Percentiles rank a stretch among this genome's conserved stretches.
phyloP scores from a whole-genome alignment of 2,329 filamentous ascomycete genomes.

The Neopestalotiopsis rosae region DNA sequence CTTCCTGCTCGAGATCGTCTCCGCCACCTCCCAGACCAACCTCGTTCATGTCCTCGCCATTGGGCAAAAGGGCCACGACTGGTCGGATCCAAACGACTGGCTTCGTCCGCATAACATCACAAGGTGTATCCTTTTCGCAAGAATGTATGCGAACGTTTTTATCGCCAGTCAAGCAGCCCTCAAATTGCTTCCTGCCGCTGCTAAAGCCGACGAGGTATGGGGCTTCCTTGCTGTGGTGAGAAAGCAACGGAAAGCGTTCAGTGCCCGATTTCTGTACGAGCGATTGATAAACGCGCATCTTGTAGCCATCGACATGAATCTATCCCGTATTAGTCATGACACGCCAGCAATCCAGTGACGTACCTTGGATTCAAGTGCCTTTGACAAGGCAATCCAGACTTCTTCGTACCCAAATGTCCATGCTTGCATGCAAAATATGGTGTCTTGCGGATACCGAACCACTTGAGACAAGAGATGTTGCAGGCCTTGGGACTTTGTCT shows the following conservation, averaged over 20 bases:
- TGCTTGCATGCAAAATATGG: slow-evolving; percentile 81
- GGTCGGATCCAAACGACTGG: slow-evolving; percentile 78
- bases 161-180: slow-evolving; percentile 74
- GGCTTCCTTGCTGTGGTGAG: slow-evolving; percentile 61
- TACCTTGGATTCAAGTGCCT: slow-evolving; percentile 69
- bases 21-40: slow-evolving; percentile 79
- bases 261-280: slow-evolving; percentile 54
- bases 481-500: slow-evolving; percentile 76
- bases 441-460: slow-evolving; percentile 70
- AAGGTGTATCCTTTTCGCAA: slow-evolving; percentile 77
- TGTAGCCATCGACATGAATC: slow-evolving; percentile 86
- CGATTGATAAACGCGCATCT: slow-evolving; percentile 72
- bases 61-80: slow-evolving; percentile 68
- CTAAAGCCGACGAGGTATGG: slow-evolving; percentile 74
- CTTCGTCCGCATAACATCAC: slow-evolving; percentile 49
- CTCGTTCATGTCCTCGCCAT: slow-evolving; percentile 72
- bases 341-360: too few relatives aligned
- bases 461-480: slow-evolving; percentile 75
- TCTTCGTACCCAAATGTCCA: slow-evolving; percentile 97
- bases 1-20: slow-evolving; percentile 72
- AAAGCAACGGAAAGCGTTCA: slow-evolving; percentile 43
- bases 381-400: slow-evolving; percentile 83
- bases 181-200: slow-evolving; percentile 72
- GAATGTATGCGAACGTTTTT: slow-evolving; percentile 76
- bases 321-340: slow-evolving; percentile 32